phyloP scores from a whole-genome alignment of 192 early-diverging fungal genomes.

The Chytriomyces sp. region DNA sequence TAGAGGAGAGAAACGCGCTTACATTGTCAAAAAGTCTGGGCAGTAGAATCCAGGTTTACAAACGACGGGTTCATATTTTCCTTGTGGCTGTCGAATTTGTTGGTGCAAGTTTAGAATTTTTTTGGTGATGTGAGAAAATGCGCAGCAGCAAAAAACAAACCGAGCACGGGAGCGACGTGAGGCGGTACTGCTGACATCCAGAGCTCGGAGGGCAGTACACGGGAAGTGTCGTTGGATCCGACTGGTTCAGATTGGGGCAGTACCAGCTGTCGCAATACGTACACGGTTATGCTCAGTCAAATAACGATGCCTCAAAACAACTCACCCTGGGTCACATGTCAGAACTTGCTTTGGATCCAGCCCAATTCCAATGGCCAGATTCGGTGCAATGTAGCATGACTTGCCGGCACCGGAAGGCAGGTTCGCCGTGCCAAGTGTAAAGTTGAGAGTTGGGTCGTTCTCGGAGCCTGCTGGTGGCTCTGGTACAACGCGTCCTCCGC shows the following conservation, averaged over 20 bases:
- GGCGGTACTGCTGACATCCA: slow-evolving; percentile 36
- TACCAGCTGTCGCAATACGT: slow-evolving; percentile 33
- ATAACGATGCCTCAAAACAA: slow-evolving; percentile 3
- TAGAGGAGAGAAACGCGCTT: neutral
- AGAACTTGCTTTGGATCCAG: slow-evolving; percentile 35
- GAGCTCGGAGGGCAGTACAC: slow-evolving; percentile 41
- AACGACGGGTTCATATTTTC: slow-evolving; percentile 45
- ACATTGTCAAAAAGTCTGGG: slow-evolving; percentile 43
- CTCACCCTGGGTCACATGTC: slow-evolving; percentile 40
- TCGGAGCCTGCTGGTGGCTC: slow-evolving; percentile 33
- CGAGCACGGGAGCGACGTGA: slow-evolving; percentile 34
- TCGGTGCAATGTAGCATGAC: slow-evolving; percentile 39
- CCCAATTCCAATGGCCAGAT: slow-evolving; percentile 20
- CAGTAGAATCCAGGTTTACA: slow-evolving; percentile 52
- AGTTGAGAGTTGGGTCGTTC: slow-evolving; percentile 39
- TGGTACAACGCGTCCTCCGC: slow-evolving; percentile 26
- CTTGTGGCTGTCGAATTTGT: slow-evolving; percentile 50
- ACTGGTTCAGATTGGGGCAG: slow-evolving; percentile 42
- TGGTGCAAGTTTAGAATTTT: neutral
- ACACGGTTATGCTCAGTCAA: neutral
- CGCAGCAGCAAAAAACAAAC: slow-evolving; percentile 25
- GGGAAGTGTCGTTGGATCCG: slow-evolving; percentile 36
- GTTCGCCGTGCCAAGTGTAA: slow-evolving; percentile 17
- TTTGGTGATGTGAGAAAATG: neutral
- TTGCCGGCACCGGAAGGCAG: slow-evolving; percentile 33